Base-by-base conservation (phyloP, 2,329 filamentous ascomycete species). In the Myriosclerotinia curreyana region DNA sequence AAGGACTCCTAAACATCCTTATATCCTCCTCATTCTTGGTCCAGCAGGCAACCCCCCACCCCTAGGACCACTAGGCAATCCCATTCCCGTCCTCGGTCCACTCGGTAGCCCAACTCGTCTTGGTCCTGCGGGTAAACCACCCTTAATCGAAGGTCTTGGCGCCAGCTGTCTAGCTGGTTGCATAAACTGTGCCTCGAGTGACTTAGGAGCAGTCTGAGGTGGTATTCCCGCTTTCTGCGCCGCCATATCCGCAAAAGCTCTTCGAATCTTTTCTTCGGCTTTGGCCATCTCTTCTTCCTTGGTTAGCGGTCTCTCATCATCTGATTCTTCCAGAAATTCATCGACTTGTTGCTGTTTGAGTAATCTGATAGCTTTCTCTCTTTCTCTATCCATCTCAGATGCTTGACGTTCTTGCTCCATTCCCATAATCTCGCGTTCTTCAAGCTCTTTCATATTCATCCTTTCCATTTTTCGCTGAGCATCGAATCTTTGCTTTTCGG, bases 211-310 rank as follows among this genome's bases (percentile, higher is more conserved):
- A 44, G 15, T 14, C 22, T 34, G 48, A 50, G 31, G 48, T 8
- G 56, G 20, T 1, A 51, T 34, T 9, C 52, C 50, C 14, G 49
- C 48, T 50, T 55, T 68, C 52, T 67, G 50, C n/a, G 63, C 48
- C 12, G 67, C 67, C 53, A 68, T 51, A 0, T 56, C 62, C 34
- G 67, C 67, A 51, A 68, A 68, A 0, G 67, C 67, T 44, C 52
- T 34, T 8, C 58, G 53, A 20, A 68, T 68, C 36, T 67, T 68
- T 46, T 63, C 64, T 28, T 68, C 67, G 1, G 67, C 67, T 46
- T 64, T 67, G 5, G 31, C 44, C 51, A 68, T 66, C 46, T 68
- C 62, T n/a, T 67, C 50, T 38, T 68, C 66, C 31, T 65, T 66
- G 2, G 64, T 66, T 17, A 67, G 25, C 0, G 63, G 64, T 9